A percentile compares a stretch with the other conserved stretches of the same genome.
phyloP scores from a whole-genome alignment of 2,329 filamentous ascomycete species.

The Fragosphaeria purpurea region DNA sequence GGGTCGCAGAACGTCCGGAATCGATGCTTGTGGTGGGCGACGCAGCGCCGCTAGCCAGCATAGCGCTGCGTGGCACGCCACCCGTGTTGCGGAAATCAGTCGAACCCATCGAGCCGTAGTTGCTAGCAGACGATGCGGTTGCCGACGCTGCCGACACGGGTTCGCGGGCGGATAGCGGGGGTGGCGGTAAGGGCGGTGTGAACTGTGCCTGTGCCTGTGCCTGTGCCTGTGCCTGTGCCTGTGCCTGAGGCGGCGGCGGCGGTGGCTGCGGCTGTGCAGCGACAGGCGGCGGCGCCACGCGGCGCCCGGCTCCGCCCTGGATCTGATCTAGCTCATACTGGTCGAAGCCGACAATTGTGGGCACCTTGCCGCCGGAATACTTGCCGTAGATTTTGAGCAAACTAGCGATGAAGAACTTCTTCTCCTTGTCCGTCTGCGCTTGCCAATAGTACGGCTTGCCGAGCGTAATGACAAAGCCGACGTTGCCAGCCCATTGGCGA shows the following conservation, averaged over 20 bases:
- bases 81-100: slow-evolving; percentile 13
- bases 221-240: slow-evolving; percentile 10
- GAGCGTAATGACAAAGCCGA: slow-evolving; percentile 79
- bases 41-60: slow-evolving; percentile 22
- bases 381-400: slow-evolving; percentile 94
- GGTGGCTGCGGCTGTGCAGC: slow-evolving; percentile 9
- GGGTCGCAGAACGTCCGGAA: slow-evolving; percentile 32
- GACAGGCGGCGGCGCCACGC: slow-evolving; percentile 21
- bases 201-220: slow-evolving; percentile 1
- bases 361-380: slow-evolving; percentile 79
- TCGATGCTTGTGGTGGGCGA: slow-evolving; percentile 45
- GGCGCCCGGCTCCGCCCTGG: slow-evolving; percentile 42
- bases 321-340: slow-evolving; percentile 67
- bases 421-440: slow-evolving; percentile 86
- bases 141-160: slow-evolving; percentile 7
- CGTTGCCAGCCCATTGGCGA: slow-evolving; percentile 70
- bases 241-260: neutral
- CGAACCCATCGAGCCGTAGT: slow-evolving; percentile 8
- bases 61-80: slow-evolving; percentile 13
- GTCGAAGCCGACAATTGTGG: slow-evolving; percentile 75
- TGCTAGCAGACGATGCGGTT: slow-evolving; percentile 7
- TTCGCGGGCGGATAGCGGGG: slow-evolving; percentile 15
- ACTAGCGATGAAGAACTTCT: slow-evolving; percentile 96
- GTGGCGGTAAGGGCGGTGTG: slow-evolving; percentile 6
- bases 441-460: slow-evolving; percentile 97